A percentile compares a stretch with the other conserved stretches of the same genome.
phyloP scores from a whole-genome alignment of 768 basidiomycete species.

The Macrolepiota albuminosa region DNA sequence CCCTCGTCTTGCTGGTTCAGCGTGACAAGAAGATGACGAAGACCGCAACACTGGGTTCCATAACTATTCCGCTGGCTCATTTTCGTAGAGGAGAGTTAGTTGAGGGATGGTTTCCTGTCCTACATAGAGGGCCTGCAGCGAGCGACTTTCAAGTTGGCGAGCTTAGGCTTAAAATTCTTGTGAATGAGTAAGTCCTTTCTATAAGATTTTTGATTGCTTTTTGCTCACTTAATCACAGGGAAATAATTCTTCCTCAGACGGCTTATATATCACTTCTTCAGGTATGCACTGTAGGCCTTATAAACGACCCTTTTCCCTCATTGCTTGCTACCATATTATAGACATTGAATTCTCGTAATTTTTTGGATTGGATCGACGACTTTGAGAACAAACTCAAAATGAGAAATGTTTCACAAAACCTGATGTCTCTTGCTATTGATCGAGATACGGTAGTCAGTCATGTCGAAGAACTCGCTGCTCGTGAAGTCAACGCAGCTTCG shows the following conservation, averaged over 20 bases:
- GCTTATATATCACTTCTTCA: slow-evolving; percentile 58
- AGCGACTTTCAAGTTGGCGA: slow-evolving; percentile 68
- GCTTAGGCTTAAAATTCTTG: slow-evolving; percentile 63
- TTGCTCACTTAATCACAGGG: slow-evolving; percentile 37
- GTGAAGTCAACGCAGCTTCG: slow-evolving; percentile 66
- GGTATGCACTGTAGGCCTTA: slow-evolving; percentile 27
- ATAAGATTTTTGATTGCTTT: not conserved
- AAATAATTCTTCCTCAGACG: slow-evolving; percentile 69
- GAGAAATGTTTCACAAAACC: slow-evolving; percentile 53
- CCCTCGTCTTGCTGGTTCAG: slow-evolving; percentile 64
- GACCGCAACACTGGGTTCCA: slow-evolving; percentile 52
- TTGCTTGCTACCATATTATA: slow-evolving; percentile 19
- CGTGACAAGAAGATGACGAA: slow-evolving; percentile 62
- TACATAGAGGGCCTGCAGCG: slow-evolving; percentile 43
- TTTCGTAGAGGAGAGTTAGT: slow-evolving; percentile 70
- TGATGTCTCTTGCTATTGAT: slow-evolving; percentile 70
- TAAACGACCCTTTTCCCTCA: not conserved
- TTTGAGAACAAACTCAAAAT: slow-evolving; percentile 64
- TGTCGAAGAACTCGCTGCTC: slow-evolving; percentile 62
- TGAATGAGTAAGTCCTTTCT: slow-evolving; percentile 59
- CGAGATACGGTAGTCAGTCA: slow-evolving; percentile 60
- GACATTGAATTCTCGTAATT: slow-evolving; percentile 55
- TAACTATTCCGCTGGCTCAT: slow-evolving; percentile 60
- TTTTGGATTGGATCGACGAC: slow-evolving; percentile 71
- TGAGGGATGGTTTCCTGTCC: slow-evolving; percentile 84